phyloP scores from a whole-genome alignment of 2,329 filamentous ascomycete genomes.

The Colletotrichum eremochloae region DNA sequence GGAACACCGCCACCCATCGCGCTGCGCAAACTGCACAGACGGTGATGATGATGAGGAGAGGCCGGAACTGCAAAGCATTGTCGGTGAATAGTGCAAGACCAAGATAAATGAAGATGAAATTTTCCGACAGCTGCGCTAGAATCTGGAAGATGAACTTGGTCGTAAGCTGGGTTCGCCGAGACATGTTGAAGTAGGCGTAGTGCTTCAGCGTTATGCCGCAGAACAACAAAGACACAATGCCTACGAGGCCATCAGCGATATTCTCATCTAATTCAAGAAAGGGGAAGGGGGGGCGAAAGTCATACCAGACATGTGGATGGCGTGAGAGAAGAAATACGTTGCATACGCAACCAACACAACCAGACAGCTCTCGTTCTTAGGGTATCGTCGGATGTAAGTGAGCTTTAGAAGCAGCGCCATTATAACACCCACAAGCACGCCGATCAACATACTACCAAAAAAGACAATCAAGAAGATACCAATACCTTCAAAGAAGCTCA shows the following conservation, averaged over 20 bases:
- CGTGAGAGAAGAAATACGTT: slow-evolving; percentile 98
- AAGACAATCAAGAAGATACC: slow-evolving; percentile 97
- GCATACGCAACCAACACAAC: slow-evolving; percentile 95
- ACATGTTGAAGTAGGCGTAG: slow-evolving; percentile 99
- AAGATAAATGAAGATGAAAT: slow-evolving; percentile 99
- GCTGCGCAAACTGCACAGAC: slow-evolving; percentile 92
- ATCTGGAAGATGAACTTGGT: slow-evolving; percentile 98
- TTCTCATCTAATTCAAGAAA: neutral
- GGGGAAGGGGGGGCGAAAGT: slow-evolving; percentile 35
- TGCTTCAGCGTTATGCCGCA: slow-evolving; percentile 99
- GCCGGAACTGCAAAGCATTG: slow-evolving; percentile 88
- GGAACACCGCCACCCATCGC: slow-evolving; percentile 94
- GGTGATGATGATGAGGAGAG: slow-evolving; percentile 93
- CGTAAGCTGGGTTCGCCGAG: slow-evolving; percentile 93
- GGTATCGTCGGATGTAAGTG: slow-evolving; percentile 90
- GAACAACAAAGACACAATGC: slow-evolving; percentile 96
- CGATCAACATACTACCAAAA: slow-evolving; percentile 92
- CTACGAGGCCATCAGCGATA: slow-evolving; percentile 58
- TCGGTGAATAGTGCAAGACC: slow-evolving; percentile 96
- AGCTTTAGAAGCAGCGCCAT: slow-evolving; percentile 94
- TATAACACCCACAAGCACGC: slow-evolving; percentile 85
- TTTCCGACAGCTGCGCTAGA: slow-evolving; percentile 94
- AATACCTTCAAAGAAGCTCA: slow-evolving; percentile 90
- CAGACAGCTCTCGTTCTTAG: slow-evolving; percentile 96
- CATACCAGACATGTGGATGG: slow-evolving; percentile 93